Conservation (phyloP, 2,329 filamentous ascomycete genomes). For the Colletotrichum incanum region DNA sequence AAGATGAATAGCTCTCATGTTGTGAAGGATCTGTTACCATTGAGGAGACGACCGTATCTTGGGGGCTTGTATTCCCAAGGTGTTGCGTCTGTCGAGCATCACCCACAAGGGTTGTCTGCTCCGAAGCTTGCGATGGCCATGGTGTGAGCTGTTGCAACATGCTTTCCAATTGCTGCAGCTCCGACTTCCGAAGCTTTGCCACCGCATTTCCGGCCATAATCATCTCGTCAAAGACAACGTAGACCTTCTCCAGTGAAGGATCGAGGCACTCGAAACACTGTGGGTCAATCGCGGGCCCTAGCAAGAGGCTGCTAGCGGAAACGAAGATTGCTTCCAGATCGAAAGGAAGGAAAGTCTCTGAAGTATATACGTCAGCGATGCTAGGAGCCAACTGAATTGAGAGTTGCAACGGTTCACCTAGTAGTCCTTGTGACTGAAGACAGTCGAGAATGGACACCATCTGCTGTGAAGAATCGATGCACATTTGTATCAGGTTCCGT, state of each 20-base stretch:
- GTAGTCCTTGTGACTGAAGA: conserved; percentile 61
- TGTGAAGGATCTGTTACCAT: conserved; percentile 20
- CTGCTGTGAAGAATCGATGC: conserved; percentile 53
- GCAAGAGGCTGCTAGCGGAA: conserved; percentile 59
- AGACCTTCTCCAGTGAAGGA: conserved; percentile 59
- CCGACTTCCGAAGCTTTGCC: conserved; percentile 60
- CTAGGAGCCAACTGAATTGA: too few relatives aligned
- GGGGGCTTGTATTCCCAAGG: conserved; percentile 8
- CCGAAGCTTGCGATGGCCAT: neutral
- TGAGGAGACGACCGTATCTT: conserved; percentile 18
- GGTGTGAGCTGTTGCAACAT: conserved; percentile 53
- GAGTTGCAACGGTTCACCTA: conserved; percentile 54
- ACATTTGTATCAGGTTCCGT: conserved; percentile 54
- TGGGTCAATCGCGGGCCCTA: conserved; percentile 56
- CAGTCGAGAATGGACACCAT: conserved; percentile 58
- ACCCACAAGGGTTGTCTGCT: conserved; percentile 15
- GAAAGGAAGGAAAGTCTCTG: conserved; percentile 65
- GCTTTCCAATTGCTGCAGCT: conserved; percentile 62
- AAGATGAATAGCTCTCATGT: conserved; percentile 40
- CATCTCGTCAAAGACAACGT: conserved; percentile 63
- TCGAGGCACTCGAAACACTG: conserved; percentile 53
- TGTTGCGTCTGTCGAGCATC: conserved; percentile 1
- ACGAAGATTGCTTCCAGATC: conserved; percentile 63
- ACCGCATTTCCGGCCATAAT: conserved; percentile 61
- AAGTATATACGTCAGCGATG: neutral